Evolutionary conservation across 169 alveolate genomes (phyloP), one percentile per base, ranked within the genome.

Genomic region (Cytauxzoon felis): DNA sequence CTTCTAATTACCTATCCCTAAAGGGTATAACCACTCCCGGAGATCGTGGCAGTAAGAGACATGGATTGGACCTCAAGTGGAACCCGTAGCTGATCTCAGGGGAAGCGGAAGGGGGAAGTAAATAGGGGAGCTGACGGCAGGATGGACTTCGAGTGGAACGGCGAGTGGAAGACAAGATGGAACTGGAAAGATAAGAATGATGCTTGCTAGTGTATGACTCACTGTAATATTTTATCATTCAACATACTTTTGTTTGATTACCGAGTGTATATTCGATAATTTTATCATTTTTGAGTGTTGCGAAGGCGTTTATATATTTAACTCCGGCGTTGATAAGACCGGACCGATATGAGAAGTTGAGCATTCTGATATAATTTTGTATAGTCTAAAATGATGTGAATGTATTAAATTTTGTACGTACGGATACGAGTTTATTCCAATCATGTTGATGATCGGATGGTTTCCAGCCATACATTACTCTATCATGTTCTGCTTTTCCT

Each of bases 281-380:
- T 23, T 86, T 72, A 38, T 53, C 30, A 16, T 29, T 43, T 42
- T 32, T 71, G 30, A 88, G 49, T 29, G 32, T 68, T 0, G 83
- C 98, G 52, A 81, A 80, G 16, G 94, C 91, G 68, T 96, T 95
- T 63, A 88, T 80, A 70, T 95, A 95, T 45, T 88, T 88, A 3
- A 95, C 94, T 60, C 83, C 73, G 5, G 81, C 68, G 42, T 83
- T 75, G 27, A 82, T 70, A 2, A 96, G 88, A 43, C 97, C 93
- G 5, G 91, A 70, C 60, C 95, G 91, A 76, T 95, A 96, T 23
- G 97, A 90, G 71, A 92, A 95, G 79, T 96, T 95, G 43, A 95
- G 90, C 65, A 90, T 79, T 50, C 91, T 91, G 24, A 96, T 78
- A 81, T 96, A 96, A 36, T 90, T 90, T 57, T 93, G 91, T 18